Base-by-base conservation (phyloP, 2,329 filamentous ascomycete genomes). In the Teratosphaeria epicoccoides region DNA sequence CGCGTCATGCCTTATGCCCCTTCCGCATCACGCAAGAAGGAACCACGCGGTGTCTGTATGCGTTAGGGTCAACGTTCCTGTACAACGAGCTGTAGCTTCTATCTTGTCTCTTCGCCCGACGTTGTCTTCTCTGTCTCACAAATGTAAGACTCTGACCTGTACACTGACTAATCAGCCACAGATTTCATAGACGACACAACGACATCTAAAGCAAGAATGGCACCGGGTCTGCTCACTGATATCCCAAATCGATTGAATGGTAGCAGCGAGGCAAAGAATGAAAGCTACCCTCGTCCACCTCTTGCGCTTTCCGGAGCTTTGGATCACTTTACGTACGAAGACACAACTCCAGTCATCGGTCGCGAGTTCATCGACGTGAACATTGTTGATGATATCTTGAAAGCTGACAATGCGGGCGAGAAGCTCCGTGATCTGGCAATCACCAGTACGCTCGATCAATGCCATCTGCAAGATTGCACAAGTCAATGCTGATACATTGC, bases 331-430 rank as follows among this genome's bases (percentile, higher is more conserved):
- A 65, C 73, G 12, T 71, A 63, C 10, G 73, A 76, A 49, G 75
- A 78, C 50, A 65, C 75, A 2, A 79, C 76, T 1, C 74, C 76
- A 6, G 66, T 72, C 7, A 77, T 79, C 55, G 76, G 76, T 10
- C 68, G 68, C 14, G 76, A 79, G 55, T 79, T 70, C 46, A 62
- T 65, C 0, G 61, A 66, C 17, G 57, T 62, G 20, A 65, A 68
- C 44, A 57, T 72, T 10, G 57, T 63, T 23, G 67, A 70, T 40
- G 49, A 50, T 24, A 53, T 66, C 49, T 72, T 23, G 68, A 66
- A 63, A 53, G 65, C 54, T 10, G 61, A 68, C 24, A 67, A 68
- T 55, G 61, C 67, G 4, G 66, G 71, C 51, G 64, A 68, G 26
- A 59, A 66, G 37, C 62, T 72, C 4, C 56, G 59, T 46, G 70